These are phyloP conservation scores for Ceraceosorus guamensis DNA, from an alignment of 1,284 basidiomycete species.

Conservation along the genomic window DNA sequence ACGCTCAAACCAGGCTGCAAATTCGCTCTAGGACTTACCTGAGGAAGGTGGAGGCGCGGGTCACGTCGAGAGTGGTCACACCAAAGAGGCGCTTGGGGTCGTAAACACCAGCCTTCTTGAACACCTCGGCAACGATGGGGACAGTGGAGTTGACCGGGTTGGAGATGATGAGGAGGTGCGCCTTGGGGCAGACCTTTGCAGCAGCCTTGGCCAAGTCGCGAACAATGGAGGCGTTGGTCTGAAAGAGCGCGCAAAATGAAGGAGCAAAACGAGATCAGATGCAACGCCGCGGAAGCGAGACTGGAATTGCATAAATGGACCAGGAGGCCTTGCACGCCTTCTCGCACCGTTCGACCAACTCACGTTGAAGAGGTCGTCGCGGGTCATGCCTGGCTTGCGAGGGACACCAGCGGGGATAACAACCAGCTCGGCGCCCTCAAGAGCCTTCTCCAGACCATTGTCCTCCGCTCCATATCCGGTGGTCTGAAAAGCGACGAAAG, in stretches of 20 bases:
- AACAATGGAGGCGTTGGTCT: constrained; percentile 92
- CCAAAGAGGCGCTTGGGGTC: constrained; percentile 64
- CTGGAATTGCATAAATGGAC: neutral
- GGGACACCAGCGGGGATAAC: constrained; percentile 84
- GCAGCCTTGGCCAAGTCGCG: constrained; percentile 86
- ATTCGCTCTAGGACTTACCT: constrained; percentile 49
- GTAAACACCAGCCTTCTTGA: constrained; percentile 88
- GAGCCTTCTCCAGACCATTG: constrained; percentile 75
- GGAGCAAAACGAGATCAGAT: constrained; percentile 2
- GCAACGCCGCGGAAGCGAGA: no score
- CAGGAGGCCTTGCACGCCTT: neutral
- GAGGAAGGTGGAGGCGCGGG: constrained; percentile 88
- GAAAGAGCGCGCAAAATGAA: neutral
- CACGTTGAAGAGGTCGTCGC: constrained; percentile 98
- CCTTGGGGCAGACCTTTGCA: constrained; percentile 77
- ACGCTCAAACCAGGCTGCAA: no score
- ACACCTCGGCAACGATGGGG: constrained; percentile 86
- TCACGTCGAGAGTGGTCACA: constrained; percentile 95
- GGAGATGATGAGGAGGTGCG: constrained; percentile 91
- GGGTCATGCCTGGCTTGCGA: constrained; percentile 64
- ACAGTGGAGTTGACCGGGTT: constrained; percentile 72
- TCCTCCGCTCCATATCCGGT: constrained; percentile 64
- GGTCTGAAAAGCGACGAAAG: constrained; percentile 63
- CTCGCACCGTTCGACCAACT: constrained; percentile 37
- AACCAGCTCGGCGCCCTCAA: constrained; percentile 78